Evolutionary conservation across 495 filamentous ascomycete species (phyloP), one percentile per base, ranked within the genome.

Genomic region (Evansstolkia leycettana): DNA sequence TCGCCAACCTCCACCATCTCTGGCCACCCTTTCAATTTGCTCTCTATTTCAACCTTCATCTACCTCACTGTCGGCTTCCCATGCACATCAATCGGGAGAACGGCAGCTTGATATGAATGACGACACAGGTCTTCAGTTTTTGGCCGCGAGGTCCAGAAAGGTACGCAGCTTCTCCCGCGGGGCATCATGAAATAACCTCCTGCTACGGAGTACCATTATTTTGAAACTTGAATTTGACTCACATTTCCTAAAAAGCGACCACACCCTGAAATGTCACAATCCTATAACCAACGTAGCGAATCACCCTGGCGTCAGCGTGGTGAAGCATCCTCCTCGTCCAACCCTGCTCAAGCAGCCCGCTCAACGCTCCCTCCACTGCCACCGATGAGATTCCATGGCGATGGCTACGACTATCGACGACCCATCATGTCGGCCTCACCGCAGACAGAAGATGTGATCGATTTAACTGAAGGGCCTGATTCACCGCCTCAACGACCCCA

Each of bases 391-490:
- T 64, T 54, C 37, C 38, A 56, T 15, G 62, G 69, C 11, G 64
- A 72, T 48, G 62, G 67, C 9, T 49, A 65, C 23, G 73, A 77
- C 31, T 66, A 58, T 18, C 55, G 70, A 32, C 57, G 64, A 16
- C 71, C 72, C 6, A 47, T 58, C 6, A 53, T 52, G 39, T 54
- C 51, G n/a, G 32, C 41, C 2, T 37, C 46, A 1, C 28, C 51
- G 10, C 43, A 47, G n/a, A 34, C 38, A 6, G 58, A 54, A 11
- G 54, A 61, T 17, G 55, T 75, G 5, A 74, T 78, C 13, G 73
- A 78, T 44, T 47, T 78, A 14, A 76, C 73, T 3, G 55, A 62
- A 8, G 70, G 72, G 5, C 48, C 58, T 1, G 67, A 67, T 15
- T 55, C 61, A 2, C 52, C 56, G 18, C 51, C 58, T 7, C 47